A percentile compares a stretch with the other conserved stretches of the same genome.
Evolutionary conservation across 805 yeast species (phyloP).

Genomic region (fission yeast (Schizosaccharomyces pombe)): DNA sequence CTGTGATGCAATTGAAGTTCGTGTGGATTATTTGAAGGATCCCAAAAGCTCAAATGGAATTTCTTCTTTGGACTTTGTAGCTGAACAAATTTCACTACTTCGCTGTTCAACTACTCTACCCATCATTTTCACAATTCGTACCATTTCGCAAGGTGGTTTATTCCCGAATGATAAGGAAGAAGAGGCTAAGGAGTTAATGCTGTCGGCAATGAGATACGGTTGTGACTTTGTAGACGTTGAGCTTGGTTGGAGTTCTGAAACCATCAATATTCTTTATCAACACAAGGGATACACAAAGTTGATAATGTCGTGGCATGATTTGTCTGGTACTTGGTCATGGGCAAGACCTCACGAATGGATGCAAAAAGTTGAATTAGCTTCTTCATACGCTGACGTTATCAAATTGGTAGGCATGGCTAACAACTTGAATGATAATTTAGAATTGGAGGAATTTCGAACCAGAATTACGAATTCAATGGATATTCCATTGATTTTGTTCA

Average conservation of each 20-base stretch:
- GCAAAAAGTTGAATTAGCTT: conserved; percentile 43
- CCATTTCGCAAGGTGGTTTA: conserved; percentile 57
- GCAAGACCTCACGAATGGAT: conserved; percentile 42
- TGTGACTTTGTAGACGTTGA: conserved; percentile 66
- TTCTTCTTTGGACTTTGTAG: conserved; percentile 26
- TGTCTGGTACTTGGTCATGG: conserved; percentile 42
- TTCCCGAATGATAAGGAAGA: conserved; percentile 38
- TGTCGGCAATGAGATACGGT: conserved; percentile 50
- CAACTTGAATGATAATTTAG: conserved; percentile 40
- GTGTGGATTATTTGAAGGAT: conserved; percentile 46
- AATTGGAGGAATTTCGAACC: conserved; percentile 44
- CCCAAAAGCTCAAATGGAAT: conserved; percentile 15
- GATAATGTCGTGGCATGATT: conserved; percentile 68
- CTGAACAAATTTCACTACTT: conserved; percentile 46
- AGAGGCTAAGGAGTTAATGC: conserved; percentile 27
- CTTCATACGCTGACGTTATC: conserved; percentile 40
- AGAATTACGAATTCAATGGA: conserved; percentile 21
- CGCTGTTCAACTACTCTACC: conserved; percentile 48
- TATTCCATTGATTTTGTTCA: conserved; percentile 56
- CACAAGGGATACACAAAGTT: conserved; percentile 39
- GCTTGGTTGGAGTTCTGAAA: conserved; percentile 35
- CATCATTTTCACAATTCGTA: conserved; percentile 58
- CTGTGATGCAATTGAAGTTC: conserved; percentile 57
- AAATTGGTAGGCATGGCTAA: conserved; percentile 68
- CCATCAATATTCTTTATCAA: conserved; percentile 29